Evolutionary conservation across 768 basidiomycete species (phyloP).

Genomic region (Calocybe gangraenosa): DNA sequence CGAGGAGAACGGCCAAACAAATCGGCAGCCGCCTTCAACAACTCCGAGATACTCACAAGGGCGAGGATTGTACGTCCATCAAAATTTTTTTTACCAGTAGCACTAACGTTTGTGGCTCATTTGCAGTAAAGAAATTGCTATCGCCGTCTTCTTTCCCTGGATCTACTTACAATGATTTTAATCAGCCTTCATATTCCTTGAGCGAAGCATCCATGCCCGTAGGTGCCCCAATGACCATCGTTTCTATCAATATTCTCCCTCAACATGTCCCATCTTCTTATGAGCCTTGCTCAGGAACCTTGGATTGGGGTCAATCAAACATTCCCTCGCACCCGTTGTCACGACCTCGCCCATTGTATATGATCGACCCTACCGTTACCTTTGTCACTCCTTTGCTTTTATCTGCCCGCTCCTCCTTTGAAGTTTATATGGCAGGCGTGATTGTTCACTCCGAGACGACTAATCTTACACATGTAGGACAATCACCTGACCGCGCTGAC

Average conservation of each 20-base stretch:
- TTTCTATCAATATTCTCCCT: conserved; percentile 45
- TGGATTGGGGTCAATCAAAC: conserved; percentile 11
- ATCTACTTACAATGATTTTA: conserved; percentile 12
- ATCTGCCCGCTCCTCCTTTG: conserved; percentile 50
- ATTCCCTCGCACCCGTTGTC: conserved; percentile 32
- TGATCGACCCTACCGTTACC: conserved; percentile 67
- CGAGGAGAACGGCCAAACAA: conserved; percentile 66
- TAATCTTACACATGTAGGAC: conserved; percentile 25
- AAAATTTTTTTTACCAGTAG: not conserved
- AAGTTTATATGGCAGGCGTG: conserved; percentile 45
- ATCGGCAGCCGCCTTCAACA: conserved; percentile 76
- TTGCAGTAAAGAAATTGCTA: conserved; percentile 41
- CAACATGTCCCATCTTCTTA: conserved; percentile 14
- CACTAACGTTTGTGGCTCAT: conserved; percentile 9
- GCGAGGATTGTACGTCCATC: conserved; percentile 51
- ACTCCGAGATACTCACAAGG: conserved; percentile 64
- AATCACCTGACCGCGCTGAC: conserved; percentile 21
- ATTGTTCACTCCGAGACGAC: conserved; percentile 51
- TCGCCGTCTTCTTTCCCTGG: conserved; percentile 29
- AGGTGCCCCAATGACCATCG: conserved; percentile 32
- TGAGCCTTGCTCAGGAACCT: not conserved
- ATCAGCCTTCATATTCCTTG: conserved; percentile 28
- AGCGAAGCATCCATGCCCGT: conserved; percentile 39
- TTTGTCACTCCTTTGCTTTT: conserved; percentile 48
- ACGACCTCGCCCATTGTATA: conserved; percentile 49